A percentile compares a stretch with the other conserved stretches of the same genome.
Conservation (phyloP, 345 rosid genomes). For the Stellera chamaejasme region DNA sequence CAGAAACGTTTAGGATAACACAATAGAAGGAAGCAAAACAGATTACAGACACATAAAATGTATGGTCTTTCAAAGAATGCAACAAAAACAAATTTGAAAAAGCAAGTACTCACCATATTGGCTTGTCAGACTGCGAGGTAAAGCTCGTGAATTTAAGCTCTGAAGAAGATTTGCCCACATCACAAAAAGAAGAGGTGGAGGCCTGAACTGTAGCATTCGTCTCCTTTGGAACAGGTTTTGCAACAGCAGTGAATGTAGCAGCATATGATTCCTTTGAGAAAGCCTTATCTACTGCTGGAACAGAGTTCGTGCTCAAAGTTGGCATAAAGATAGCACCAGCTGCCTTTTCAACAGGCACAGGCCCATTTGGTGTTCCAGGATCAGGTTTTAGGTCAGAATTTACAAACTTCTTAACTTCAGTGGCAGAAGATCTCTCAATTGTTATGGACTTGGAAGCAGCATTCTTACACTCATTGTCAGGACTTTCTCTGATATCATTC, state of each 20-base stretch:
- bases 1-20: not conserved
- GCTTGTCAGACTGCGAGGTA: constrained; percentile 21
- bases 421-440: constrained; percentile 20
- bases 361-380: constrained; percentile 24
- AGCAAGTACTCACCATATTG: constrained; percentile 32
- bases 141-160: constrained; percentile 16
- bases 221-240: constrained; percentile 26
- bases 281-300: constrained; percentile 20
- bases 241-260: constrained; percentile 19
- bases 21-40: not conserved
- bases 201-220: constrained; percentile 16
- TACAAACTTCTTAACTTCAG: constrained; percentile 26
- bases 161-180: constrained; percentile 18
- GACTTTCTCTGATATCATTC: constrained; percentile 27
- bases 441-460: constrained; percentile 26
- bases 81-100: not conserved
- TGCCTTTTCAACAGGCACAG: constrained; percentile 28
- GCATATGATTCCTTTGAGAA: constrained; percentile 17
- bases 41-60: not conserved
- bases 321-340: constrained; percentile 19
- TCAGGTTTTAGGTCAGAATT: constrained; percentile 24
- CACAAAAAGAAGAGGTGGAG: constrained; percentile 14
- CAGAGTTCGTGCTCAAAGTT: constrained; percentile 22
- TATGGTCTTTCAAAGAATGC: not conserved
- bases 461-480: constrained; percentile 20